A percentile compares a stretch with the other conserved stretches of the same genome.
These are phyloP conservation scores for Chytridiales sp. DNA, from an alignment of 371 early-diverging fungal genomes.

Conservation along the genomic window DNA sequence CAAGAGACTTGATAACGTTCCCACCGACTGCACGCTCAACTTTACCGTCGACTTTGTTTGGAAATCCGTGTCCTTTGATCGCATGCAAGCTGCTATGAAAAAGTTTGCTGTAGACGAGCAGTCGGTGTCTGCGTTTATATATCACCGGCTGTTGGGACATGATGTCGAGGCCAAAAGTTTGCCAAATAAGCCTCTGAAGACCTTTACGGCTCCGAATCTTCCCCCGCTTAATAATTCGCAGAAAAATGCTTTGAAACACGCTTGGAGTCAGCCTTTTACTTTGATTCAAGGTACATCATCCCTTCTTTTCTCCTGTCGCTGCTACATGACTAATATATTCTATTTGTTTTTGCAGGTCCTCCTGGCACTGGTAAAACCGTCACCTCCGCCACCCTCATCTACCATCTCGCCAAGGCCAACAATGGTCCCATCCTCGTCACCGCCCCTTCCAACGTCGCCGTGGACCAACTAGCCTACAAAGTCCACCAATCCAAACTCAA, in stretches of 20 bases:
- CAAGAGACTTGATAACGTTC: slow-evolving; percentile 51
- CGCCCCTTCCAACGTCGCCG: slow-evolving; percentile 99
- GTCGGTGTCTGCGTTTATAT: slow-evolving; percentile 92
- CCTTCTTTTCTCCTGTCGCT: not conserved
- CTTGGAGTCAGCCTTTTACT: slow-evolving; percentile 85
- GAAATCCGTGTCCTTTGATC: slow-evolving; percentile 96
- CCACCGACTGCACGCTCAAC: slow-evolving; percentile 85
- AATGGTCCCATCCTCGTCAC: slow-evolving; percentile 92
- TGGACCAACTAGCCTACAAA: slow-evolving; percentile 96
- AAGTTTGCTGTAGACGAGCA: slow-evolving; percentile 93
- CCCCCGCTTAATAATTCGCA: slow-evolving; percentile 98
- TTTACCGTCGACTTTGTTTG: slow-evolving; percentile 98
- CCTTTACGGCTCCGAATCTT: slow-evolving; percentile 87
- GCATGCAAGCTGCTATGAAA: slow-evolving; percentile 94
- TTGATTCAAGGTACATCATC: slow-evolving; percentile 82
- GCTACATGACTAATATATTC: not conserved
- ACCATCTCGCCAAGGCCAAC: slow-evolving; percentile 91
- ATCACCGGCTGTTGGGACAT: slow-evolving; percentile 90
- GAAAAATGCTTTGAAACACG: slow-evolving; percentile 90
- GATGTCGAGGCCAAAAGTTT: slow-evolving; percentile 74
- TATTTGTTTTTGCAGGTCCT: slow-evolving; percentile 53
- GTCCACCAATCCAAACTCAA: slow-evolving; percentile 94
- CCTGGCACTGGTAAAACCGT: slow-evolving; percentile 99
- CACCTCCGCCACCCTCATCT: slow-evolving; percentile 95
- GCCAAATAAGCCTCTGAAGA: slow-evolving; percentile 64